Percentiles rank a stretch among this genome's conserved stretches.
These are phyloP conservation scores for Boletus vinaceobasis DNA, from an alignment of 768 basidiomycete genomes.

Conservation along the genomic window DNA sequence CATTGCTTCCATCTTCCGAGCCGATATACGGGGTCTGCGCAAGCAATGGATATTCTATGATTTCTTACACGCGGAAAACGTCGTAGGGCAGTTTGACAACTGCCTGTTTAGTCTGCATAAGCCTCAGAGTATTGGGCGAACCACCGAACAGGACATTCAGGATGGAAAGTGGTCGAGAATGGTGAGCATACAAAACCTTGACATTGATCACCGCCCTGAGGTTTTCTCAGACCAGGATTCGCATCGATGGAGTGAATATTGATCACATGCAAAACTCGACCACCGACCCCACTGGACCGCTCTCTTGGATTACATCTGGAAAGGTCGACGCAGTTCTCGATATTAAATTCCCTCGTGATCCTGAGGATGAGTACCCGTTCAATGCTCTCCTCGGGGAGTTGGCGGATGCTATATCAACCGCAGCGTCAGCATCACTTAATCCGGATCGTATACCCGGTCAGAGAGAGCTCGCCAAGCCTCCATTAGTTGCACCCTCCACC, in stretches of 20 bases:
- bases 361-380: slow-evolving; percentile 64
- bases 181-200: slow-evolving; percentile 46
- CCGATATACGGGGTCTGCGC: slow-evolving; percentile 76
- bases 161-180: slow-evolving; percentile 85
- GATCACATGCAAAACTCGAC: slow-evolving; percentile 89
- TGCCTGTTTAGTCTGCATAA: slow-evolving; percentile 95
- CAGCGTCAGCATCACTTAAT: slow-evolving; percentile 43
- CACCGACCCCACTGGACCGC: slow-evolving; percentile 73
- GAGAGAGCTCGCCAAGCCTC: slow-evolving; percentile 80
- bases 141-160: slow-evolving; percentile 79
- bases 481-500: slow-evolving; percentile 67
- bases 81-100: slow-evolving; percentile 97
- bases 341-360: slow-evolving; percentile 91
- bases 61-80: slow-evolving; percentile 83
- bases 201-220: background rate
- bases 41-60: slow-evolving; percentile 98
- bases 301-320: slow-evolving; percentile 97
- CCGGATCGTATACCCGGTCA: slow-evolving; percentile 82
- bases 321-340: slow-evolving; percentile 96
- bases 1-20: slow-evolving; percentile 90
- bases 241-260: slow-evolving; percentile 95
- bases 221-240: slow-evolving; percentile 72
- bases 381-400: slow-evolving; percentile 87
- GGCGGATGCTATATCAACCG: slow-evolving; percentile 79
- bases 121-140: slow-evolving; percentile 92